Conservation (phyloP, 1,284 basidiomycete species). For the Wallemia hederae region DNA sequence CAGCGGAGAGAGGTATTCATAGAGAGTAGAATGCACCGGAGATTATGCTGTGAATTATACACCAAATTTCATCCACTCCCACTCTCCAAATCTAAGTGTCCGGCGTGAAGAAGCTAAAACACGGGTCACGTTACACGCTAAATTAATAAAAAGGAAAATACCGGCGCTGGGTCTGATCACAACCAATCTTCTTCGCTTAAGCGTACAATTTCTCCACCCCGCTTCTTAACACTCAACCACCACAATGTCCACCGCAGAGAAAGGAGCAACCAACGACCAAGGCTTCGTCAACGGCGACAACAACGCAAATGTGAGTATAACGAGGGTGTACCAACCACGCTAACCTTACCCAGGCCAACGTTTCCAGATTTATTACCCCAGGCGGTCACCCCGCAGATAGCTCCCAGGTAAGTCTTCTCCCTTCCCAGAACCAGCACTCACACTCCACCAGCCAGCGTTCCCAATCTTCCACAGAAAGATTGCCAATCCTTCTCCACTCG, state of each 20-base stretch:
- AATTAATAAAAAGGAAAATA: background rate
- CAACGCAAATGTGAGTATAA: background rate
- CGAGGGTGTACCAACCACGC: background rate
- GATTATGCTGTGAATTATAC: too few relatives aligned
- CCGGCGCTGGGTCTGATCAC: background rate
- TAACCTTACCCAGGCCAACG: background rate
- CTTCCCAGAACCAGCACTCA: too few relatives aligned
- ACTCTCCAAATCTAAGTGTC: too few relatives aligned
- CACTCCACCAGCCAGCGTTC: conserved; percentile 5
- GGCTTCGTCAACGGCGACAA: background rate
- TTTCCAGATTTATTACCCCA: conserved; percentile 1
- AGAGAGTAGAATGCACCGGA: too few relatives aligned
- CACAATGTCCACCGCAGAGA: background rate
- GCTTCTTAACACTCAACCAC: background rate
- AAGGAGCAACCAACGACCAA: background rate
- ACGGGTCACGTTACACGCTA: background rate
- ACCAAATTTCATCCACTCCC: too few relatives aligned
- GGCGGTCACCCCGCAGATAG: conserved; percentile 1
- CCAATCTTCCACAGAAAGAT: conserved; percentile 13
- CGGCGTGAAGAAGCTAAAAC: background rate
- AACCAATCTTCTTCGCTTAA: background rate
- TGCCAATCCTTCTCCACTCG: conserved; percentile 21
- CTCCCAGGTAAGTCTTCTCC: background rate
- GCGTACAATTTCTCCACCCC: background rate
- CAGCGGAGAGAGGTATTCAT: too few relatives aligned